These are phyloP conservation scores for Priceomyces carsonii DNA, from an alignment of 805 yeast species.

Conservation along the genomic window DNA sequence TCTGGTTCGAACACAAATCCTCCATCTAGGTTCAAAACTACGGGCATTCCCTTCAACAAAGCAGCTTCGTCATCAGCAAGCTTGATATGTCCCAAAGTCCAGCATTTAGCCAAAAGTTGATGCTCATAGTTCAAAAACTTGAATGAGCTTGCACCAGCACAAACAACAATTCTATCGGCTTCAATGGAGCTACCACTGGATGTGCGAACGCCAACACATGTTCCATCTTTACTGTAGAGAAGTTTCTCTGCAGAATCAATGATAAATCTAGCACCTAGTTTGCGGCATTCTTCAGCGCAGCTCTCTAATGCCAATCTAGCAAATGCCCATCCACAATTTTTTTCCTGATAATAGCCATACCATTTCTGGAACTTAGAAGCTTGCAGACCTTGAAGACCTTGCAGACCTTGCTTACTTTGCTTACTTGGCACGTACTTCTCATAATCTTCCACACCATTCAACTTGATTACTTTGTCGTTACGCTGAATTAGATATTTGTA, in stretches of 20 bases:
- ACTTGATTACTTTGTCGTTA: slow-evolving; percentile 2
- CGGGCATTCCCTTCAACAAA: slow-evolving; percentile 37
- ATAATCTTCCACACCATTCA: slow-evolving; percentile 2
- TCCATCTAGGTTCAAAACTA: slow-evolving; percentile 40
- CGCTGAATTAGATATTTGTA: slow-evolving; percentile 3
- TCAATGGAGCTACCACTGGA: slow-evolving; percentile 23
- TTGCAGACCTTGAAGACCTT: too few species aligned
- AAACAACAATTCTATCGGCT: slow-evolving; percentile 34
- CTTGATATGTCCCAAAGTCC: slow-evolving; percentile 37
- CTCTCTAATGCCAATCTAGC: slow-evolving; percentile 7
- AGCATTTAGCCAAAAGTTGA: slow-evolving; percentile 38
- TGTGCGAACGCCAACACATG: slow-evolving; percentile 24
- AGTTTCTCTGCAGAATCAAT: slow-evolving; percentile 22
- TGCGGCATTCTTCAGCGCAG: slow-evolving; percentile 22
- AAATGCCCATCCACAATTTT: slow-evolving; percentile 9
- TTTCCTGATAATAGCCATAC: slow-evolving; percentile 8
- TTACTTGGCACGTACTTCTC: slow-evolving; percentile 3
- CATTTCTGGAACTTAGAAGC: slow-evolving; percentile 4
- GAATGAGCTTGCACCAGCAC: slow-evolving; percentile 41
- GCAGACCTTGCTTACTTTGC: neutral
- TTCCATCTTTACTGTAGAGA: slow-evolving; percentile 11
- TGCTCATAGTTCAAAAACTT: slow-evolving; percentile 24
- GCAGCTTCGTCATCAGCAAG: slow-evolving; percentile 34
- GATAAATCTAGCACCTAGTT: slow-evolving; percentile 32
- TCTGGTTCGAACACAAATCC: slow-evolving; percentile 48